Evolutionary conservation across 1,284 basidiomycete genomes (phyloP).

Genomic region (Athelia sp.): DNA sequence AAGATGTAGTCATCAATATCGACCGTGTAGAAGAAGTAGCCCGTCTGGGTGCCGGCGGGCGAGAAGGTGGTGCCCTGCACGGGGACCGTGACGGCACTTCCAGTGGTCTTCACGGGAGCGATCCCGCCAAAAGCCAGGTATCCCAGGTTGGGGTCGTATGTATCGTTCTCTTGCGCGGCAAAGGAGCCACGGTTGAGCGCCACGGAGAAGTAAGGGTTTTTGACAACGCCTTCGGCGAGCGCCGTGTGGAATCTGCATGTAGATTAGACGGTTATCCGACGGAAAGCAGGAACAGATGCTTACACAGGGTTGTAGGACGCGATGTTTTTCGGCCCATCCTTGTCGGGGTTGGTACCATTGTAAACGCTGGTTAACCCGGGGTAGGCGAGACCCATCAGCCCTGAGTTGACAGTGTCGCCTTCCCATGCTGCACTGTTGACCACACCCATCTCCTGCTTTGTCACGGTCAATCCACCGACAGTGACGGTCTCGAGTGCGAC

Average conservation of each 20-base stretch:
- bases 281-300: too few species aligned
- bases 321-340: constrained; percentile 6
- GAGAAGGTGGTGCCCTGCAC: constrained; percentile 11
- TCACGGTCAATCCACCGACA: constrained; percentile 16
- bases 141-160: constrained; percentile 10
- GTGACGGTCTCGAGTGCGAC: constrained; percentile 20
- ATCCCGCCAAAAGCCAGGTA: constrained; percentile 13
- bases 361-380: constrained; percentile 13
- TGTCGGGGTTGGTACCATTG: constrained; percentile 11
- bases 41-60: constrained; percentile 4
- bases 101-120: constrained; percentile 6
- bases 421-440: constrained; percentile 18
- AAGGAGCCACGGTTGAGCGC: constrained; percentile 11
- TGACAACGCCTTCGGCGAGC: too few species aligned
- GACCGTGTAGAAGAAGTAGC: constrained; percentile 18
- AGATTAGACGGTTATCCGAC: too few species aligned
- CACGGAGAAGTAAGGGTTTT: constrained; percentile 7
- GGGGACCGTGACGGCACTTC: constrained; percentile 16
- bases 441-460: constrained; percentile 18
- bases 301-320: constrained; percentile 13
- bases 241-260: too few species aligned
- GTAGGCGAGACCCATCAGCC: constrained; percentile 15
- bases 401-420: constrained; percentile 17
- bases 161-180: constrained; percentile 5
- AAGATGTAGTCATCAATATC: constrained; percentile 18